These are phyloP conservation scores for Handroanthus guayacan DNA, from an alignment of 257 asterid species.

Conservation along the genomic window DNA sequence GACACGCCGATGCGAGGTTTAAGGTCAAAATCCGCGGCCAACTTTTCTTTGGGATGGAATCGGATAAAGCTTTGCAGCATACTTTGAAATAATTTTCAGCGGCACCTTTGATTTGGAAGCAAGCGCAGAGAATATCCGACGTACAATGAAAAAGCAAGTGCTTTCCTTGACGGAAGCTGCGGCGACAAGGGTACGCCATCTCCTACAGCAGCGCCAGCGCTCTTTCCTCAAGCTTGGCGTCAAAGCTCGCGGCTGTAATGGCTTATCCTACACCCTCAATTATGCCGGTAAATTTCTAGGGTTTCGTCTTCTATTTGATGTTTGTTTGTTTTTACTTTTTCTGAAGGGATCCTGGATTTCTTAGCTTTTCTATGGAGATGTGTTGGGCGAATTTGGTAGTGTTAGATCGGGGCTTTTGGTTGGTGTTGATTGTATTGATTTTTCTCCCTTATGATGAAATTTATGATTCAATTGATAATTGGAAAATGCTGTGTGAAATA, in stretches of 20 bases:
- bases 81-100: no score
- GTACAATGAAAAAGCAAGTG: conserved; percentile 76
- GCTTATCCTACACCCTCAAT: conserved; percentile 97
- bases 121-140: conserved; percentile 43
- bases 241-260: conserved; percentile 98
- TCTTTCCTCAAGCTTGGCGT: conserved; percentile 94
- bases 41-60: no score
- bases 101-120: conserved; percentile 28
- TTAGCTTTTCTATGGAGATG: not conserved
- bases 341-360: not conserved
- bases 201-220: conserved; percentile 82
- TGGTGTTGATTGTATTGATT: not conserved
- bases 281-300: conserved; percentile 63
- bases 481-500: not conserved
- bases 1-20: no score
- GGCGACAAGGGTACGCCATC: conserved; percentile 75
- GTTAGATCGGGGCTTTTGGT: not conserved
- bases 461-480: not conserved
- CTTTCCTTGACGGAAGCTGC: conserved; percentile 83
- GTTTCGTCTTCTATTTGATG: not conserved
- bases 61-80: no score
- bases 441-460: not conserved
- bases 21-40: no score
- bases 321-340: not conserved
- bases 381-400: not conserved